Conservation (phyloP, 345 rosid species). For the Gynandropsis gynandra region DNA sequence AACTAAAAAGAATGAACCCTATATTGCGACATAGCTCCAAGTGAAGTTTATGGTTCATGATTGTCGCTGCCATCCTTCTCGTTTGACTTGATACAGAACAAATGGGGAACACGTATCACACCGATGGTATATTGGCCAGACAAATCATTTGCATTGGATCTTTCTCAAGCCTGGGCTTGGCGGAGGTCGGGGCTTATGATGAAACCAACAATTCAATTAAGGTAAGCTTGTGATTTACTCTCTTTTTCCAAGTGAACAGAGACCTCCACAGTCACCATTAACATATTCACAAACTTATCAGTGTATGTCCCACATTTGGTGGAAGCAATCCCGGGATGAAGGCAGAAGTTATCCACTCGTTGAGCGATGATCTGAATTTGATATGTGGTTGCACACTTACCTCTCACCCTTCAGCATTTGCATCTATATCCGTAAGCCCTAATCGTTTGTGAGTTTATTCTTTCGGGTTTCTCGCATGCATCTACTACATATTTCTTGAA, state of each 20-base stretch:
- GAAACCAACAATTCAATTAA: conserved; percentile 72
- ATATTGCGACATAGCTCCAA: neutral
- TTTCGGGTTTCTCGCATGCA: neutral
- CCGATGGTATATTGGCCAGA: conserved; percentile 92
- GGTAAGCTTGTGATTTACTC: conserved; percentile 32
- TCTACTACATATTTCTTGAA: neutral
- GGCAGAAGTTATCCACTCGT: conserved; percentile 69
- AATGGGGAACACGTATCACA: conserved; percentile 82
- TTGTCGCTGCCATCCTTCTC: no score
- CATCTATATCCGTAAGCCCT: conserved; percentile 65
- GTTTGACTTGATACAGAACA: conserved; percentile 47
- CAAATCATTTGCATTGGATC: conserved; percentile 62
- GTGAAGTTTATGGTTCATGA: conserved; percentile 2
- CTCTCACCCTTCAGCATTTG: conserved; percentile 70
- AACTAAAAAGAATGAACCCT: neutral
- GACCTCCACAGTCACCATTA: no score
- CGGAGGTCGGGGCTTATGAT: conserved; percentile 84
- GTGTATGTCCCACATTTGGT: conserved; percentile 75
- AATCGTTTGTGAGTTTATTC: neutral
- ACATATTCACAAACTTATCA: conserved; percentile 20
- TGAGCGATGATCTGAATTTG: conserved; percentile 67
- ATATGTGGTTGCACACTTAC: conserved; percentile 62
- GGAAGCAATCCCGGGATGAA: conserved; percentile 88
- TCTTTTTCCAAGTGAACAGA: neutral
- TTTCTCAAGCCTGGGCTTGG: conserved; percentile 87